Percentiles rank a stretch among this genome's conserved stretches.
These are phyloP conservation scores for Melastoma malabathricum DNA, from an alignment of 345 rosid genomes.

Conservation along the genomic window DNA sequence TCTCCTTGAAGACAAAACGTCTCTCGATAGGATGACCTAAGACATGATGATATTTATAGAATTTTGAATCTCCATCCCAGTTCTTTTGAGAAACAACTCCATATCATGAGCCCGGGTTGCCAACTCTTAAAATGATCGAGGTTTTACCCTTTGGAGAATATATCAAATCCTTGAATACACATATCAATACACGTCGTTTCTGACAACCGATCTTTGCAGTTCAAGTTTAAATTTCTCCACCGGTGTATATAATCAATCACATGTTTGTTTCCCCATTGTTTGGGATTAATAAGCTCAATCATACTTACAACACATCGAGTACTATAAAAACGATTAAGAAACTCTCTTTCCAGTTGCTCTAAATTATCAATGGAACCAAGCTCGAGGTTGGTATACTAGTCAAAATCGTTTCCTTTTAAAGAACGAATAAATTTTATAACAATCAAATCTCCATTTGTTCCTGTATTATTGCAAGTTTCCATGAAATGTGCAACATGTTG, in stretches of 20 bases:
- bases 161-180: slow-evolving; percentile 4
- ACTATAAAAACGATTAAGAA: background rate
- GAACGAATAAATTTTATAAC: background rate
- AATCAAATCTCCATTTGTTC: background rate
- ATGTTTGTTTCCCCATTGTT: background rate
- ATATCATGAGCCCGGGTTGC: slow-evolving; percentile 1
- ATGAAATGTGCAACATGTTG: slow-evolving; percentile 1
- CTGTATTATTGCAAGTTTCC: background rate
- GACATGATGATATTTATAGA: too few relatives aligned
- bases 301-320: background rate
- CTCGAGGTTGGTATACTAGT: background rate
- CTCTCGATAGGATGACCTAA: too few relatives aligned
- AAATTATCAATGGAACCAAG: background rate
- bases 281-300: background rate
- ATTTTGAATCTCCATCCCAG: too few relatives aligned
- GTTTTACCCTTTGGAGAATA: slow-evolving; percentile 4
- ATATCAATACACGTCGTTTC: background rate
- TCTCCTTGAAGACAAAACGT: too few relatives aligned
- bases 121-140: background rate
- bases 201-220: background rate
- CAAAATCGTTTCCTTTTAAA: background rate
- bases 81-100: background rate
- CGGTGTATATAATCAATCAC: background rate
- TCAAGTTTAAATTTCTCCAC: background rate
- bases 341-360: slow-evolving; percentile 1